A percentile compares a stretch with the other conserved stretches of the same genome.
Evolutionary conservation across 2,329 filamentous ascomycete species (phyloP).

Genomic region (Venturia effusa): DNA sequence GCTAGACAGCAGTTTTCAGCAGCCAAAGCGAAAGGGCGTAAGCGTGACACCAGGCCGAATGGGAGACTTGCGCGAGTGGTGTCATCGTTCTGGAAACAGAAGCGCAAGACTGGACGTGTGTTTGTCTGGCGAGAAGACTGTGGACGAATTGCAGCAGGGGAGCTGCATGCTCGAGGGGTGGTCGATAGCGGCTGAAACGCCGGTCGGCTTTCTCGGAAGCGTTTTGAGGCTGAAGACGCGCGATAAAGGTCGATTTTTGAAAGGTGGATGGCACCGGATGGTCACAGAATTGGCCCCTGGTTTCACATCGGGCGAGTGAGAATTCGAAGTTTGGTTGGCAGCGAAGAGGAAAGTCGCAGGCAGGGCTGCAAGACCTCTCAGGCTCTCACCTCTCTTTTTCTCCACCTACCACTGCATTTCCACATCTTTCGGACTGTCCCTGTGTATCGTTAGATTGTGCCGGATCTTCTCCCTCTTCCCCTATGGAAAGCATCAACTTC

Average conservation of each 20-base stretch:
- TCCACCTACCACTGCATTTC: too few relatives aligned
- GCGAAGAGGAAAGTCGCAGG: background rate
- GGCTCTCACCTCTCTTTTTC: background rate
- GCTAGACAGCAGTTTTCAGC: background rate
- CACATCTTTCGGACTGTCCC: background rate
- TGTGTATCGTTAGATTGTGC: background rate
- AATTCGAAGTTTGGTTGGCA: background rate
- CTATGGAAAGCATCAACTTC: background rate
- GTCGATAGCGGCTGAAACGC: background rate
- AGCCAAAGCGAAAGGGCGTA: background rate
- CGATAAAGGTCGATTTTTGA: background rate
- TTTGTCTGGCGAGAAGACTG: background rate
- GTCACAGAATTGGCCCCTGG: background rate
- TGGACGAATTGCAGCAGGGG: background rate
- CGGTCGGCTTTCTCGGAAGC: background rate
- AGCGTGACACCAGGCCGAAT: slow-evolving; percentile 4
- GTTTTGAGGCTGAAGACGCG: background rate
- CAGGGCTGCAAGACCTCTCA: background rate
- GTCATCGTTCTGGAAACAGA: slow-evolving; percentile 2
- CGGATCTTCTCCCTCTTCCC: background rate
- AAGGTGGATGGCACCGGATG: background rate
- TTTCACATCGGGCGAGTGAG: background rate
- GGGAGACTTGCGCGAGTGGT: background rate
- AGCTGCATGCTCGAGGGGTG: background rate
- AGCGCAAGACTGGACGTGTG: slow-evolving; percentile 1